phyloP scores from a whole-genome alignment of 495 filamentous ascomycete species.

The Astrothelium macrocarpum region DNA sequence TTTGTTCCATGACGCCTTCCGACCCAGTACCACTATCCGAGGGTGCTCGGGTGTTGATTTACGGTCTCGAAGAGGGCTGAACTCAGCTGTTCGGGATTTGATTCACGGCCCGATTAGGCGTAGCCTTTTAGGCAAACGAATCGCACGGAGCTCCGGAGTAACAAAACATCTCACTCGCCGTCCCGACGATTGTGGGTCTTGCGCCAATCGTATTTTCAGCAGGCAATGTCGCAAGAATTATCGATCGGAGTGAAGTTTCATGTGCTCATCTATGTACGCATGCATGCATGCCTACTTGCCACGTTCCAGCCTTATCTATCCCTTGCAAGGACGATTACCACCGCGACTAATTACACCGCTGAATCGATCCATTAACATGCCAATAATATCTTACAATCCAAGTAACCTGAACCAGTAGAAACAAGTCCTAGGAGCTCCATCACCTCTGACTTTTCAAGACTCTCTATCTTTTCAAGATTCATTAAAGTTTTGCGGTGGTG shows the following conservation, averaged over 20 bases:
- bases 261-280: no score
- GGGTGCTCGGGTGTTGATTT: background rate
- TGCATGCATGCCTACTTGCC: no score
- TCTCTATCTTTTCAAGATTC: background rate
- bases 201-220: no score
- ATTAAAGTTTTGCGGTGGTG: background rate
- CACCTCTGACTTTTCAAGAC: background rate
- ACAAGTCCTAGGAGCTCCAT: background rate
- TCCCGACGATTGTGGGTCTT: no score
- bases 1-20: background rate
- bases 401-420: background rate
- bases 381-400: background rate
- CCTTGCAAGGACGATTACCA: no score
- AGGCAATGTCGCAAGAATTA: no score
- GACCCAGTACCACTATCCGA: no score
- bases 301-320: no score
- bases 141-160: background rate
- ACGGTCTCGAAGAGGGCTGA: background rate
- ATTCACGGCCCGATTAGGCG: background rate
- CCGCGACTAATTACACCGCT: no score
- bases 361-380: no score
- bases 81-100: background rate
- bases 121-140: background rate
- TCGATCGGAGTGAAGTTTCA: no score
- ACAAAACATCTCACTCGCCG: background rate